Conservation (phyloP, 306 rosid species). For the Castanospermum australe region DNA sequence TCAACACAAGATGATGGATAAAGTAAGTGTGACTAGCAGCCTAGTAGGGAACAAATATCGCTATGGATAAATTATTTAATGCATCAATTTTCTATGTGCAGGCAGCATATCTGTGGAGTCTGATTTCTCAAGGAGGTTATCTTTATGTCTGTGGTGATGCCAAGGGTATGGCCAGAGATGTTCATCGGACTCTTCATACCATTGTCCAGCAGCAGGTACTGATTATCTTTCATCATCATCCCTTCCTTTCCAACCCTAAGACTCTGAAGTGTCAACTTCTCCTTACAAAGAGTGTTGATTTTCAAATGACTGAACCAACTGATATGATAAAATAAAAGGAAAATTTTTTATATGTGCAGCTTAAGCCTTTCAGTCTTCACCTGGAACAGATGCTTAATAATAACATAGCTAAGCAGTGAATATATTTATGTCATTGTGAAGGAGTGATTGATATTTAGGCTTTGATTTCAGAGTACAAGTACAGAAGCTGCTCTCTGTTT, state of each 20-base stretch:
- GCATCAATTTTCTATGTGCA: slow-evolving; percentile 40
- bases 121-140: slow-evolving; percentile 76
- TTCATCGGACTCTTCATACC: slow-evolving; percentile 79
- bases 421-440: slow-evolving; percentile 1
- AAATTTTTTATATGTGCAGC: neutral
- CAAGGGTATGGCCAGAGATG: slow-evolving; percentile 95
- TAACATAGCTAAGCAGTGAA: neutral
- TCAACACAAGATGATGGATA: slow-evolving; percentile 81
- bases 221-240: slow-evolving; percentile 18
- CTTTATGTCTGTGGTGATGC: slow-evolving; percentile 97
- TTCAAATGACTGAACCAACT: neutral
- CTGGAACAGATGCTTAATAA: neutral
- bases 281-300: slow-evolving; percentile 5
- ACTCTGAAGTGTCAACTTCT: neutral
- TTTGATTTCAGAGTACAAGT: neutral
- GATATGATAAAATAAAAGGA: neutral
- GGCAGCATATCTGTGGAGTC: slow-evolving; percentile 68
- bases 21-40: slow-evolving; percentile 44
- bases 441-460: neutral
- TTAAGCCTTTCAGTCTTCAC: slow-evolving; percentile 2
- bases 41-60: neutral
- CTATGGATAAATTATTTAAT: slow-evolving; percentile 24
- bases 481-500: neutral
- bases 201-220: slow-evolving; percentile 74
- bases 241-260: neutral